Evolutionary conservation across 306 rosid species (phyloP).

Genomic region (Begonia peltatifolia): DNA sequence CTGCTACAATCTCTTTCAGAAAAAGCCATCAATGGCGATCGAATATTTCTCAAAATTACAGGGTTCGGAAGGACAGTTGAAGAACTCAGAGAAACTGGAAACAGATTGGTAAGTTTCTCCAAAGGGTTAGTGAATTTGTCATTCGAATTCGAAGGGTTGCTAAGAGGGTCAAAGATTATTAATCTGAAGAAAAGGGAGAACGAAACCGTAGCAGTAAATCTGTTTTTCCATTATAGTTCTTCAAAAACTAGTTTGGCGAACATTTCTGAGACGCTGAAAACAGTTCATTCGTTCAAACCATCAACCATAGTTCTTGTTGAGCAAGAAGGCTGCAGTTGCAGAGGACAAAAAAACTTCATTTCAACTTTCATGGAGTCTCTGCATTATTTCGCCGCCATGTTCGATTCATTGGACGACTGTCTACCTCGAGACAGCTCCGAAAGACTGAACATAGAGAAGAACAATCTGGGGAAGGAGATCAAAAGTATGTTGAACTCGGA

Average conservation of each 20-base stretch:
- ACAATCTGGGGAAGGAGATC: conserved; percentile 56
- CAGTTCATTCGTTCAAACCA: conserved; percentile 41
- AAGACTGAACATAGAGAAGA: conserved; percentile 63
- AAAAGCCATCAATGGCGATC: conserved; percentile 30
- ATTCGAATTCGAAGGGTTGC: conserved; percentile 57
- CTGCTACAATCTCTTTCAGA: conserved; percentile 67
- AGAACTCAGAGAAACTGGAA: conserved; percentile 49
- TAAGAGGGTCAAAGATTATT: conserved; percentile 28
- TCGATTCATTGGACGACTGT: conserved; percentile 67
- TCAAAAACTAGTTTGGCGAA: conserved; percentile 18
- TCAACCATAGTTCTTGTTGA: conserved; percentile 45
- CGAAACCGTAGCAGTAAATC: conserved; percentile 57
- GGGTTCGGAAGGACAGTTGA: conserved; percentile 46
- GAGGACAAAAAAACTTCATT: conserved; percentile 29
- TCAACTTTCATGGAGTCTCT: conserved; percentile 55
- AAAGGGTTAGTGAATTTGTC: conserved; percentile 35
- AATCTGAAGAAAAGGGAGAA: conserved; percentile 42
- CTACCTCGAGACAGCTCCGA: conserved; percentile 47
- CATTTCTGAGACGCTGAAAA: conserved; percentile 49
- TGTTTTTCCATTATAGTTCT: conserved; percentile 42
- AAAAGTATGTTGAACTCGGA: conserved; percentile 41
- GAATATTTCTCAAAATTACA: conserved; percentile 36
- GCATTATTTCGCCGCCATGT: conserved; percentile 68
- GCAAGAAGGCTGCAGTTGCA: conserved; percentile 38
- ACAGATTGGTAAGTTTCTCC: conserved; percentile 47